Percentiles rank a stretch among this genome's conserved stretches.
phyloP scores from a whole-genome alignment of 148 eudicot species.

The Pouteria glomerata region DNA sequence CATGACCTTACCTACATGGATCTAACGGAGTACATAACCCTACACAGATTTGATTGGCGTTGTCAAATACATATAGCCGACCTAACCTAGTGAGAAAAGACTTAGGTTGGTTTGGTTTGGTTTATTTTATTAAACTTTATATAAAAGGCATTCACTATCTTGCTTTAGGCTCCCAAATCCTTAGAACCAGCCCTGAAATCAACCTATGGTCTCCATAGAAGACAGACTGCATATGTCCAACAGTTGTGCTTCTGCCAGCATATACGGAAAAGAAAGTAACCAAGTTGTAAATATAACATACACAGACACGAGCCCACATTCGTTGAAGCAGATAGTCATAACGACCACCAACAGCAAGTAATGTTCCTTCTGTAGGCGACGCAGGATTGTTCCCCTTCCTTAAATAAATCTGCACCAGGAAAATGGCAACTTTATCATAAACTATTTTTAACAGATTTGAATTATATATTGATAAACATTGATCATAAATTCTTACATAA shows the following conservation, averaged over 20 bases:
- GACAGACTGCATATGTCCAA: no score
- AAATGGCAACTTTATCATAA: slow-evolving; percentile 7
- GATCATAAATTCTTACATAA: neutral
- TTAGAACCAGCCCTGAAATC: no score
- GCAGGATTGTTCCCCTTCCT: slow-evolving; percentile 67
- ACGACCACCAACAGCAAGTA: slow-evolving; percentile 92
- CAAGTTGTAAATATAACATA: slow-evolving; percentile 22
- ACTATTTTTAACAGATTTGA: neutral
- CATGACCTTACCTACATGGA: no score
- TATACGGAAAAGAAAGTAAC: neutral
- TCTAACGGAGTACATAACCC: no score
- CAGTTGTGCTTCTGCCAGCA: neutral
- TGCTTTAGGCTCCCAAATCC: no score
- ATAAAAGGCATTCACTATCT: no score
- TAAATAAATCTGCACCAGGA: slow-evolving; percentile 52
- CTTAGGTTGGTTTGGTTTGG: no score
- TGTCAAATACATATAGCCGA: no score
- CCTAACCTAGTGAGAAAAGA: no score
- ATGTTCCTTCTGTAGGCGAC: slow-evolving; percentile 61
- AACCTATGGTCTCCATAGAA: no score
- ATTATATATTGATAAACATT: neutral
- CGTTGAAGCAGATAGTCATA: slow-evolving; percentile 68
- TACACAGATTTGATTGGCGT: no score
- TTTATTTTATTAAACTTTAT: no score
- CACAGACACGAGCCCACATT: slow-evolving; percentile 56